Conservation (phyloP, 352 stramenopile species). For the Globisporangium splendens region DNA sequence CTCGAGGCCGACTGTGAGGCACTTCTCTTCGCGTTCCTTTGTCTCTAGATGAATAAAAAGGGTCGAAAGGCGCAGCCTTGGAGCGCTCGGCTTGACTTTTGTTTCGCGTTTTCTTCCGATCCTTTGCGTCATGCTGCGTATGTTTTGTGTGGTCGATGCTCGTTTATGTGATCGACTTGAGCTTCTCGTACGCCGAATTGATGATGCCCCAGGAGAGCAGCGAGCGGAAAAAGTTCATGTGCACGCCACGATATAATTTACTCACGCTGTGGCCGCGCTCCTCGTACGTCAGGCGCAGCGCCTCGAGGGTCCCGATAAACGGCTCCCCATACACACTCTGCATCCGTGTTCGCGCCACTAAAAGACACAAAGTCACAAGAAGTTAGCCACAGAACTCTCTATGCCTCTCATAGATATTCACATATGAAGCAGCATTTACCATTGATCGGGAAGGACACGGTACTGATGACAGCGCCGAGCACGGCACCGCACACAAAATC, state of each 20-base stretch:
- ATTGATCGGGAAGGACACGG: constrained; percentile 81
- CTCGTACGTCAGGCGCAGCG: constrained; percentile 63
- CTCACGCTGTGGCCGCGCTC: constrained; percentile 59
- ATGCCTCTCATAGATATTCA: no score
- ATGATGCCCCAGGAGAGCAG: constrained; percentile 89
- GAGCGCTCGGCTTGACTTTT: no score
- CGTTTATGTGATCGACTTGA: constrained; percentile 67
- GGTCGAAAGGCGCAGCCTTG: no score
- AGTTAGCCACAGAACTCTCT: not conserved
- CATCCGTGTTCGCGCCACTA: constrained; percentile 79
- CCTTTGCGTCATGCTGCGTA: no score
- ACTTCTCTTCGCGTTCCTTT: no score
- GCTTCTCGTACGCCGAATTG: constrained; percentile 87
- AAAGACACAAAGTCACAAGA: not conserved
- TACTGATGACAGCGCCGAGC: constrained; percentile 82
- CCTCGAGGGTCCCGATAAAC: constrained; percentile 54
- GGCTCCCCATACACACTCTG: constrained; percentile 72
- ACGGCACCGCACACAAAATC: constrained; percentile 86
- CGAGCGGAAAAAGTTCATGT: constrained; percentile 88
- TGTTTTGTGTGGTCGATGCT: no score
- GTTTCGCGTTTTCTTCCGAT: no score
- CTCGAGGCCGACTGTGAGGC: no score
- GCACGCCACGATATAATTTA: constrained; percentile 79
- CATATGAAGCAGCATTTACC: constrained; percentile 38
- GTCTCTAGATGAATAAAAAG: no score